Evolutionary conservation across 2,329 filamentous ascomycete genomes (phyloP).

Genomic region (Rhynchosporium agropyri): DNA sequence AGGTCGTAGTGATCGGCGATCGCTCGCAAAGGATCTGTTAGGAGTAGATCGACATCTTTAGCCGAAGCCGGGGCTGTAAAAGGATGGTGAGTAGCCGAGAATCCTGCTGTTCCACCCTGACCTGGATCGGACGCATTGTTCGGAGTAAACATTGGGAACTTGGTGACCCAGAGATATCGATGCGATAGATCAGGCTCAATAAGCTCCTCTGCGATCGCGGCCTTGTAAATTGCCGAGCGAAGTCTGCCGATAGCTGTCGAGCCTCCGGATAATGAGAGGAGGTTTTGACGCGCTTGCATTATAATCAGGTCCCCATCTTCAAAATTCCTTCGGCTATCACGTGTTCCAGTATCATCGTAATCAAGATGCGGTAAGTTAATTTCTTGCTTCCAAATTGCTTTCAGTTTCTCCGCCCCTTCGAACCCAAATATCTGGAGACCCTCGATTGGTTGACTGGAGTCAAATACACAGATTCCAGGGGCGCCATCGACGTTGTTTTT

Average conservation of each 20-base stretch:
- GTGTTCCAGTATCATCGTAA: slow-evolving; percentile 22
- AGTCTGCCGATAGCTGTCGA: slow-evolving; percentile 57
- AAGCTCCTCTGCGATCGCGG: slow-evolving; percentile 35
- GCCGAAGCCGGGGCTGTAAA: slow-evolving; percentile 84
- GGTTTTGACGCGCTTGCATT: slow-evolving; percentile 71
- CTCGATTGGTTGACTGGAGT: slow-evolving; percentile 71
- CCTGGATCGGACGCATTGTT: slow-evolving; percentile 55
- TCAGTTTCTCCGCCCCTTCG: slow-evolving; percentile 61
- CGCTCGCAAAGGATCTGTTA: slow-evolving; percentile 70
- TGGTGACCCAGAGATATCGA: slow-evolving; percentile 79
- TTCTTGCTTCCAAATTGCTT: slow-evolving; percentile 27
- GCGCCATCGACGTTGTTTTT: slow-evolving; percentile 73
- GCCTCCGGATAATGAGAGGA: slow-evolving; percentile 66
- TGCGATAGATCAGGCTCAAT: slow-evolving; percentile 46
- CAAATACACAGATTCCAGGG: slow-evolving; percentile 76
- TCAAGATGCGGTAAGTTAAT: slow-evolving; percentile 13
- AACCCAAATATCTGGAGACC: slow-evolving; percentile 80
- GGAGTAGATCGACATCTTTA: slow-evolving; percentile 73
- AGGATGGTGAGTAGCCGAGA: slow-evolving; percentile 89
- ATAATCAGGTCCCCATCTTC: slow-evolving; percentile 78
- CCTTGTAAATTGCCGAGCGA: slow-evolving; percentile 39
- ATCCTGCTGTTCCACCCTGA: slow-evolving; percentile 78
- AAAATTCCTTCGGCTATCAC: slow-evolving; percentile 43
- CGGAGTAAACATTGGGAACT: slow-evolving; percentile 92
- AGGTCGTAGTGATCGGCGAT: slow-evolving; percentile 93